A percentile compares a stretch with the other conserved stretches of the same genome.
phyloP scores from a whole-genome alignment of 345 rosid genomes.

The Camelina neglecta region DNA sequence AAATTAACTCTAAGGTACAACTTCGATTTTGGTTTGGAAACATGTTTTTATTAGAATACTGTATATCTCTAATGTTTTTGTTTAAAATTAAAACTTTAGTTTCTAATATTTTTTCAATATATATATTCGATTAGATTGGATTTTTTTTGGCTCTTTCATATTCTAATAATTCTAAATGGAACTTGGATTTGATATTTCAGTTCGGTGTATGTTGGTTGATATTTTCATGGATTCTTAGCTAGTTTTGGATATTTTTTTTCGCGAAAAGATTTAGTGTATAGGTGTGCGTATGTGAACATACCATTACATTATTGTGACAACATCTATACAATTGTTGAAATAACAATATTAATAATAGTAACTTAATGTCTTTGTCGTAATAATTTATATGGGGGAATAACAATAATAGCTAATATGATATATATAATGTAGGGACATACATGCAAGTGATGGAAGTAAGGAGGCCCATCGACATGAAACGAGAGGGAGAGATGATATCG shows the following conservation, averaged over 20 bases:
- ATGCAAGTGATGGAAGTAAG: constrained; percentile 36
- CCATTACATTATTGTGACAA: constrained; percentile 36
- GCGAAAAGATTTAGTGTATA: background rate
- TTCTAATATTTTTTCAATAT: background rate
- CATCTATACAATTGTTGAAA: constrained; percentile 28
- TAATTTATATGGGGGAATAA: constrained; percentile 36
- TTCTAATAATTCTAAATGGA: background rate
- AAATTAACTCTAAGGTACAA: background rate
- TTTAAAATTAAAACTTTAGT: background rate
- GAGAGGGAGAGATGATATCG: constrained; percentile 35
- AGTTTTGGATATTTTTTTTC: background rate
- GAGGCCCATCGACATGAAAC: constrained; percentile 43
- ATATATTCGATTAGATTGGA: background rate
- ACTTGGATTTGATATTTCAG: background rate
- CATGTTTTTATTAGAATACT: background rate
- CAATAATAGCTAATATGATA: constrained; percentile 21
- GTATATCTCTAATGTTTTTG: background rate
- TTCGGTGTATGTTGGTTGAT: background rate
- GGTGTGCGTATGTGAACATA: constrained; percentile 31
- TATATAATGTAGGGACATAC: constrained; percentile 38
- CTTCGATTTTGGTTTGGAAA: background rate
- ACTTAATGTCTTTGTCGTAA: constrained; percentile 39
- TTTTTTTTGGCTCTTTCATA: background rate
- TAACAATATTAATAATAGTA: constrained; percentile 35
- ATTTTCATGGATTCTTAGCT: background rate